Conservation (phyloP, 2,329 filamentous ascomycete species). For the Cladobotryum mycophilum region DNA sequence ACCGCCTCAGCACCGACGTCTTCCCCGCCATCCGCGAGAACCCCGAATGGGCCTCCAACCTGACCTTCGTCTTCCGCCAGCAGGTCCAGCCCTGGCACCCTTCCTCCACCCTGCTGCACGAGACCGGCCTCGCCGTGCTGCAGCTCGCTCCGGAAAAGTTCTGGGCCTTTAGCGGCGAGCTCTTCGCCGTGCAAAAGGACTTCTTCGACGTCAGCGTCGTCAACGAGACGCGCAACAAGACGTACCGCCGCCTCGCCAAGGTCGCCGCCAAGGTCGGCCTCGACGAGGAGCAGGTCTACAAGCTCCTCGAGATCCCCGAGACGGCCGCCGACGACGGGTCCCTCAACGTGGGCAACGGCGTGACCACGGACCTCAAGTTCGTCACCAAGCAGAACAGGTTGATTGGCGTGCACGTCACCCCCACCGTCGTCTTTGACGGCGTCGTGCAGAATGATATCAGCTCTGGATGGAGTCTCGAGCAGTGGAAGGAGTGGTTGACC, state of each 20-base stretch:
- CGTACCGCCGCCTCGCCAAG: constrained; percentile 71
- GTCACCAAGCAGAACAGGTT: constrained; percentile 74
- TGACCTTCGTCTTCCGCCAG: constrained; percentile 80
- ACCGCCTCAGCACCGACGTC: constrained; percentile 45
- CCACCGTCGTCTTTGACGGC: constrained; percentile 84
- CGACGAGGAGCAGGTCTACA: constrained; percentile 63
- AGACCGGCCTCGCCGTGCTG: constrained; percentile 78
- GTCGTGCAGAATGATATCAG: constrained; percentile 69
- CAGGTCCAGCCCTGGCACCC: constrained; percentile 96
- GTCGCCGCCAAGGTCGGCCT: constrained; percentile 65
- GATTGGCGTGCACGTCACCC: constrained; percentile 81
- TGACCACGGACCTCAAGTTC: constrained; percentile 80
- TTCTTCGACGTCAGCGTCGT: constrained; percentile 85
- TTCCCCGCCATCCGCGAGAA: constrained; percentile 57
- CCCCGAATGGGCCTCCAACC: constrained; percentile 46
- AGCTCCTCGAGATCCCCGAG: constrained; percentile 61
- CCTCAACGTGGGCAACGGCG: constrained; percentile 72
- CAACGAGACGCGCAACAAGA: constrained; percentile 75
- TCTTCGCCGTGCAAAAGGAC: constrained; percentile 60
- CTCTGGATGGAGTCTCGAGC: constrained; percentile 68
- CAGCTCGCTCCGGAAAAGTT: constrained; percentile 64
- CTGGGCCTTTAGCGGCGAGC: constrained; percentile 67
- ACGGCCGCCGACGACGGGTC: constrained; percentile 60
- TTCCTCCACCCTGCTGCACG: constrained; percentile 71
- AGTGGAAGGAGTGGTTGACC: constrained; percentile 81